Conservation (phyloP, 31 red algal species). For the Odonthalia washingtoniensis region DNA sequence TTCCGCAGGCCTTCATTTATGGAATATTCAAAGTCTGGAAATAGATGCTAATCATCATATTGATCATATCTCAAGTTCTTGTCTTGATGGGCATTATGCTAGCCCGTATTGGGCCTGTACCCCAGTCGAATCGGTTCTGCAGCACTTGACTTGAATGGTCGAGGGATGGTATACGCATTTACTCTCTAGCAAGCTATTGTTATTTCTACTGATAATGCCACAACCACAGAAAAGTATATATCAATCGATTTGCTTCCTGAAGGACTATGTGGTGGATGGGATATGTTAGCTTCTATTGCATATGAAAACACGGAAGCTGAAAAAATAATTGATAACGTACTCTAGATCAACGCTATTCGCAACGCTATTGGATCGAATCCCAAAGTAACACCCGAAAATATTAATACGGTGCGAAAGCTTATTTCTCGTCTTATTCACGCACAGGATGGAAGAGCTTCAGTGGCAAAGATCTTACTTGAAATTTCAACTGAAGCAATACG, state of each 20-base stretch:
- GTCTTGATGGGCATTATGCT: background rate
- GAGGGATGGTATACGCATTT: constrained; percentile 53
- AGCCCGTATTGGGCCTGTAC: constrained; percentile 70
- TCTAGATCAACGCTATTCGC: constrained; percentile 21
- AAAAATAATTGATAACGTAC: constrained; percentile 14
- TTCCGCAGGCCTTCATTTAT: constrained; percentile 49
- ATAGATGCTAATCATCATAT: constrained; percentile 35
- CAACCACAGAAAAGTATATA: constrained; percentile 14
- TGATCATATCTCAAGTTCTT: background rate
- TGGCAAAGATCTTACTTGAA: constrained; percentile 59
- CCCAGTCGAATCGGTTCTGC: constrained; percentile 55
- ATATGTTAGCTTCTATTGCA: constrained; percentile 55
- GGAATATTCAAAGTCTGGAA: constrained; percentile 51
- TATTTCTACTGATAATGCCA: background rate
- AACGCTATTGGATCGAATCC: constrained; percentile 1
- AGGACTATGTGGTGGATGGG: constrained; percentile 64
- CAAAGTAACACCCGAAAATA: constrained; percentile 10
- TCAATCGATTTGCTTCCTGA: constrained; percentile 16
- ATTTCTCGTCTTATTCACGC: constrained; percentile 47
- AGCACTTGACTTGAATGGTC: constrained; percentile 52
- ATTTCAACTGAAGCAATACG: constrained; percentile 60
- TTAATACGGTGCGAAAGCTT: constrained; percentile 32
- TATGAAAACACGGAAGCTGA: constrained; percentile 43
- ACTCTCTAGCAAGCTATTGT: constrained; percentile 40
- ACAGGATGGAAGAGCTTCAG: constrained; percentile 20